Evolutionary conservation across 2,329 filamentous ascomycete species (phyloP).

Genomic region (Curvularia sp.): DNA sequence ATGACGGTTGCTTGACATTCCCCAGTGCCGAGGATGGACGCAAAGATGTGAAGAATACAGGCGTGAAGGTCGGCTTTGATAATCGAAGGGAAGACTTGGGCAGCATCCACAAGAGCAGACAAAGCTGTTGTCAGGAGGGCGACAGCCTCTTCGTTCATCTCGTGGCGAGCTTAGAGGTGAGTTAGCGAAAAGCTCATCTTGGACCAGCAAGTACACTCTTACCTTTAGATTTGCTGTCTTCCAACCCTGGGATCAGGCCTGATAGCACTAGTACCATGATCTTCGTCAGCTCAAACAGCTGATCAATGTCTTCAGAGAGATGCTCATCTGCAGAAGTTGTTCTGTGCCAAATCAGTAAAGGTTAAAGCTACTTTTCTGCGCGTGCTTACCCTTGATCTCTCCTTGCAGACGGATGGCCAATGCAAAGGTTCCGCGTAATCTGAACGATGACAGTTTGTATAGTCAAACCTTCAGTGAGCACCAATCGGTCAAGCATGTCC

Average conservation of each 20-base stretch:
- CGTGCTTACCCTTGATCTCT: slow-evolving; percentile 64
- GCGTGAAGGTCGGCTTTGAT: slow-evolving; percentile 97
- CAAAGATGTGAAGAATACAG: slow-evolving; percentile 96
- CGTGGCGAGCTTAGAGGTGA: slow-evolving; percentile 65
- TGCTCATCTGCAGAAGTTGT: slow-evolving; percentile 67
- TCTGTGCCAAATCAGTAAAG: slow-evolving; percentile 24
- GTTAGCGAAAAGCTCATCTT: slow-evolving; percentile 40
- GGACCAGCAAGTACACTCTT: neutral
- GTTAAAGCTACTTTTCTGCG: neutral
- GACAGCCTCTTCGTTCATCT: slow-evolving; percentile 86
- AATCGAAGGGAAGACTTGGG: slow-evolving; percentile 92
- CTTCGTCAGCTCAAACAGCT: slow-evolving; percentile 93
- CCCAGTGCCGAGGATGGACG: slow-evolving; percentile 86
- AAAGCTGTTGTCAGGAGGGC: slow-evolving; percentile 80
- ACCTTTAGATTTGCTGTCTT: slow-evolving; percentile 58
- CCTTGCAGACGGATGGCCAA: slow-evolving; percentile 88
- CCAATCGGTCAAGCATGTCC: slow-evolving; percentile 90
- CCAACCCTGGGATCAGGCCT: slow-evolving; percentile 82
- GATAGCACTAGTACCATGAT: slow-evolving; percentile 94
- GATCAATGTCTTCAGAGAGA: slow-evolving; percentile 95
- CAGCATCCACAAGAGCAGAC: slow-evolving; percentile 89
- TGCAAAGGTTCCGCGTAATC: slow-evolving; percentile 86
- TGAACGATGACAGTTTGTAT: slow-evolving; percentile 93
- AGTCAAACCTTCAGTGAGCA: slow-evolving; percentile 86
- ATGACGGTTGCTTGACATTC: slow-evolving; percentile 87